phyloP scores from a whole-genome alignment of 129 eudicot species.

The Gnaphalium uliginosum region DNA sequence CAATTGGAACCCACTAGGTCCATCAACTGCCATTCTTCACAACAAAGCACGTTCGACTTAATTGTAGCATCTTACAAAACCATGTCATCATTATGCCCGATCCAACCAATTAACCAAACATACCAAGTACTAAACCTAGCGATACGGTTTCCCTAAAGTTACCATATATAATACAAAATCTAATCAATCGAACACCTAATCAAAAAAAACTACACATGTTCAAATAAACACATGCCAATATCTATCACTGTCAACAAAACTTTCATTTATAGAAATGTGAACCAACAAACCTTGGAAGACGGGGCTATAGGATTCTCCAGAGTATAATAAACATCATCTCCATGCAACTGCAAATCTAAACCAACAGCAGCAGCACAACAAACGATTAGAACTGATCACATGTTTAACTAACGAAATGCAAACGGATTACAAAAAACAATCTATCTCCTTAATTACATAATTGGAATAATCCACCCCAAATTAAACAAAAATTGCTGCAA shows the following conservation, averaged over 20 bases:
- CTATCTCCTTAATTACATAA: not conserved
- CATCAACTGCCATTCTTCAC: conserved; percentile 22
- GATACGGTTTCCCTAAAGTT: conserved; percentile 4
- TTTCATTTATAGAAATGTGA: not conserved
- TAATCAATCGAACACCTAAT: not conserved
- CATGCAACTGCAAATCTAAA: conserved; percentile 94
- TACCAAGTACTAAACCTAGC: conserved; percentile 5
- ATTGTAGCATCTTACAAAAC: not conserved
- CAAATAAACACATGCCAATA: not conserved
- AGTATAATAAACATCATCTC: conserved; percentile 90
- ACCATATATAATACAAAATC: not conserved
- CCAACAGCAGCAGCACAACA: conserved; percentile 7
- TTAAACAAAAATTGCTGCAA: not conserved
- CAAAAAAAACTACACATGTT: not conserved
- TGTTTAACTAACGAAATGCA: not conserved
- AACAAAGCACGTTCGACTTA: not conserved
- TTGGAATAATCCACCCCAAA: not conserved
- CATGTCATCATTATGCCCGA: conserved; percentile 2
- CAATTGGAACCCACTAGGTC: not conserved
- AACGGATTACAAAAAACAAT: not conserved
- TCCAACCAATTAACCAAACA: conserved; percentile 6
- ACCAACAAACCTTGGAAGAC: conserved; percentile 56
- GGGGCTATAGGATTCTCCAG: conserved; percentile 59
- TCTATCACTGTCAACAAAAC: not conserved
- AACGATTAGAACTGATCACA: not conserved